Percentiles rank a stretch among this genome's conserved stretches.
Evolutionary conservation across 2,329 filamentous ascomycete genomes (phyloP).

Genomic region (Phoma sp.): DNA sequence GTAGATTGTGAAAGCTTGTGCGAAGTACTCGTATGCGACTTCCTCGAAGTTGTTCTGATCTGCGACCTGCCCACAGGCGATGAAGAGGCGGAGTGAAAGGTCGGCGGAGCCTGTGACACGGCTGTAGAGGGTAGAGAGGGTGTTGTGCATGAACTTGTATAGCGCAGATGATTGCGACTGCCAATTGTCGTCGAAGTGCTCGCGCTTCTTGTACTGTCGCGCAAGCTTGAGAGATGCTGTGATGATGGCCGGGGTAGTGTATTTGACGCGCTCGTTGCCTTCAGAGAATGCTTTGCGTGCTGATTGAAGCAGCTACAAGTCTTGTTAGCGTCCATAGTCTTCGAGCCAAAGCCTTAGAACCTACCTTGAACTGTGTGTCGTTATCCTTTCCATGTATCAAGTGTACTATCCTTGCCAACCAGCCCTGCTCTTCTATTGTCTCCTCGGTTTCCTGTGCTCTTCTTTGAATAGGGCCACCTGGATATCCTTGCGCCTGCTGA

Average conservation of each 20-base stretch:
- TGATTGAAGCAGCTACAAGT: constrained; percentile 76
- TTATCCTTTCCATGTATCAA: constrained; percentile 84
- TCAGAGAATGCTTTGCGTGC: constrained; percentile 86
- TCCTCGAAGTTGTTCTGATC: constrained; percentile 93
- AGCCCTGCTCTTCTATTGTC: constrained; percentile 97
- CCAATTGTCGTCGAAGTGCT: constrained; percentile 84
- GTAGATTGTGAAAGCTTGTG: constrained; percentile 97
- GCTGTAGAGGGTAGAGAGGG: constrained; percentile 84
- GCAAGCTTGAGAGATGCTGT: constrained; percentile 91
- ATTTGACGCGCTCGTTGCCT: constrained; percentile 93
- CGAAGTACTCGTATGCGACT: constrained; percentile 97
- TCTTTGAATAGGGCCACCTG: constrained; percentile 76
- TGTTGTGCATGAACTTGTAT: constrained; percentile 94
- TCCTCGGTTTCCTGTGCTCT: constrained; percentile 90
- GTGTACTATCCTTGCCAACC: constrained; percentile 92
- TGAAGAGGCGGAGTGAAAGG: constrained; percentile 86
- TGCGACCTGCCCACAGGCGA: constrained; percentile 89
- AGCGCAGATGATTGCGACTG: constrained; percentile 77
- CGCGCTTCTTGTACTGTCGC: constrained; percentile 84
- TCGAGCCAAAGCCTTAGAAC: background rate
- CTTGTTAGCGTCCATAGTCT: constrained; percentile 10
- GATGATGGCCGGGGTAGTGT: constrained; percentile 90
- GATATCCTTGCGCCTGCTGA: constrained; percentile 80
- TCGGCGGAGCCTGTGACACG: constrained; percentile 88
- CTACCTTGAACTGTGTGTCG: constrained; percentile 85